Evolutionary conservation across 768 basidiomycete genomes (phyloP).

Genomic region (Tulasnella sp.): DNA sequence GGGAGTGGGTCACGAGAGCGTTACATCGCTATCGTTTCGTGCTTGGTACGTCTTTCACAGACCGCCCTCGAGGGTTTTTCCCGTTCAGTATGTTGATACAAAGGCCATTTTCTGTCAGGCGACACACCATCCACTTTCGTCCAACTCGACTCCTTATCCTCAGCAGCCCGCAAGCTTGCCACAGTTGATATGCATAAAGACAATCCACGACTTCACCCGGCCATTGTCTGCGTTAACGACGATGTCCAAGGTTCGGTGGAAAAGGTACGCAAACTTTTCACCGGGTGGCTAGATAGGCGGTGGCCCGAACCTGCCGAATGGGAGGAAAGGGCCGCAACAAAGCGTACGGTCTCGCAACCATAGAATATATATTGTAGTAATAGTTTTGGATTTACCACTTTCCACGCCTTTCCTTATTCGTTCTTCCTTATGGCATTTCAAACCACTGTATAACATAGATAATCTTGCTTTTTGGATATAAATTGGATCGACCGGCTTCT

Average conservation of each 20-base stretch:
- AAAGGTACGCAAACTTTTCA: constrained; percentile 21
- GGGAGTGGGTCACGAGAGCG: constrained; percentile 24
- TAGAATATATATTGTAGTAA: neutral
- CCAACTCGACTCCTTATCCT: constrained; percentile 7
- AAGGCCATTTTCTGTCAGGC: neutral
- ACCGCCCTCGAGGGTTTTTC: neutral
- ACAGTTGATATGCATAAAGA: neutral
- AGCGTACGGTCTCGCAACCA: neutral
- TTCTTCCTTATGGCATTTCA: neutral
- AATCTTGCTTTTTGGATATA: neutral
- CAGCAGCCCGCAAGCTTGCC: neutral
- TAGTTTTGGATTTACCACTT: neutral
- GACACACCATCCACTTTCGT: constrained; percentile 25
- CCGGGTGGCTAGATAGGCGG: constrained; percentile 22
- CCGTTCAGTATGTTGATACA: neutral
- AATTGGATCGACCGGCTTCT: neutral
- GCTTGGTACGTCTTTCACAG: constrained; percentile 20
- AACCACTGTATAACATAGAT: neutral
- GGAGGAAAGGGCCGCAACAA: constrained; percentile 14
- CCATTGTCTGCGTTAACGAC: constrained; percentile 31
- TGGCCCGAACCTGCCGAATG: constrained; percentile 27
- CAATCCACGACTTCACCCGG: neutral
- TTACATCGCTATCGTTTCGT: constrained; percentile 31
- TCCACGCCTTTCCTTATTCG: neutral
- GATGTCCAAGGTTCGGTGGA: constrained; percentile 15